Evolutionary conservation across 371 early-diverging fungal genomes (phyloP).

Genomic region (Parasitella parasitica): DNA sequence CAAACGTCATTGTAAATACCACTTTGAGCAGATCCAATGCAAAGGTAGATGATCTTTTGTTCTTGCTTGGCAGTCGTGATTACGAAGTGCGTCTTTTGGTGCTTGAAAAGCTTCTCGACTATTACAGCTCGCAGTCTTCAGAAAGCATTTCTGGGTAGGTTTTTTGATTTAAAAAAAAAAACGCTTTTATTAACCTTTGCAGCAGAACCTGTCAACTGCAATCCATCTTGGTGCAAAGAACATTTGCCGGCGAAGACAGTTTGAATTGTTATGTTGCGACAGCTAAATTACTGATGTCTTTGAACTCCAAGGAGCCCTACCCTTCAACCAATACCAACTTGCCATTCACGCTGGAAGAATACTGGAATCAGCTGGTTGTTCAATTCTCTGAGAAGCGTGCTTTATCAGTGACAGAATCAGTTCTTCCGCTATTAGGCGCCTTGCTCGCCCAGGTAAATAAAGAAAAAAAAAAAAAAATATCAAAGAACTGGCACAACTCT

Average conservation of each 20-base stretch:
- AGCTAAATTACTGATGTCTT: constrained; percentile 37
- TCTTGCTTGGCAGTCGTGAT: constrained; percentile 36
- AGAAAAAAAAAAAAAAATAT: not conserved
- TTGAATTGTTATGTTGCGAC: constrained; percentile 55
- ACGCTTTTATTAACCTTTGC: not conserved
- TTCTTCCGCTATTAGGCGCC: constrained; percentile 46
- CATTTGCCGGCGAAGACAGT: constrained; percentile 51
- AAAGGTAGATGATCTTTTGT: constrained; percentile 19
- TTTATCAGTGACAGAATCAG: constrained; percentile 38
- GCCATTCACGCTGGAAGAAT: constrained; percentile 34
- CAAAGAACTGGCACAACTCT: not conserved
- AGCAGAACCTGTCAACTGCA: constrained; percentile 32
- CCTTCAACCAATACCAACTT: constrained; percentile 18
- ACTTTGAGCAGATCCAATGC: constrained; percentile 22
- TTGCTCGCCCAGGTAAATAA: constrained; percentile 41
- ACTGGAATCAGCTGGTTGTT: constrained; percentile 36
- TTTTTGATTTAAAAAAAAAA: not conserved
- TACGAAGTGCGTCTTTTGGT: constrained; percentile 66
- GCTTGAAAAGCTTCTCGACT: constrained; percentile 36
- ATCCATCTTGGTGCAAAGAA: constrained; percentile 43
- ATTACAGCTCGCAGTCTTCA: constrained; percentile 2
- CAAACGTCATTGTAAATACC: constrained; percentile 33
- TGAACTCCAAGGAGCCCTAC: constrained; percentile 39
- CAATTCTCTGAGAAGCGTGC: constrained; percentile 34
- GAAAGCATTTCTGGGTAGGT: not conserved